These are phyloP conservation scores for Parachlorella kessleri DNA, from an alignment of 139 green algal species.

Conservation along the genomic window DNA sequence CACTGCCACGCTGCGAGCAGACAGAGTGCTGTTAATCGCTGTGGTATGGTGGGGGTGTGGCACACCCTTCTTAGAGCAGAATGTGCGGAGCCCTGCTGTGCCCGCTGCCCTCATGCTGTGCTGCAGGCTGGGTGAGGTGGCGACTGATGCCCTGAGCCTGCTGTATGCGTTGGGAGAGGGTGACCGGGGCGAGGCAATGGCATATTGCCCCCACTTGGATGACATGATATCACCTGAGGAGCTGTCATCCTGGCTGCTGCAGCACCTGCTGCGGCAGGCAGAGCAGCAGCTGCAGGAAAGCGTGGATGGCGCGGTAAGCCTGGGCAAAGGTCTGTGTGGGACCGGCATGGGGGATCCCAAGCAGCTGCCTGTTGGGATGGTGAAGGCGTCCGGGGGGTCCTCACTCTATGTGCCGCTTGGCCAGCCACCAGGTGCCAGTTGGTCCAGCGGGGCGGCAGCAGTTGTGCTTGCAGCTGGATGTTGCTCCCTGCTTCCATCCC, in stretches of 20 bases:
- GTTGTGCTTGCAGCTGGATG: neutral
- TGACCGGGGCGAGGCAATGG: constrained; percentile 6
- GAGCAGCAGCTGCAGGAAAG: constrained; percentile 29
- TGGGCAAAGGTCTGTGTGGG: no score
- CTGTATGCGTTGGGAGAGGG: constrained; percentile 45
- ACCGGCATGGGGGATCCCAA: no score
- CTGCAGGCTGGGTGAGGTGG: constrained; percentile 1
- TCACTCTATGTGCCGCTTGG: no score
- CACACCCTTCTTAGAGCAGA: no score
- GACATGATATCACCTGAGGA: constrained; percentile 24
- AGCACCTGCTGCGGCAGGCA: constrained; percentile 51
- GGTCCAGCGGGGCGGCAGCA: no score
- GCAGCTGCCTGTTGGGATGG: no score
- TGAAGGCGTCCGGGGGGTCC: no score
- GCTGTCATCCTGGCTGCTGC: constrained; percentile 46
- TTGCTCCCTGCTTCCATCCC: neutral
- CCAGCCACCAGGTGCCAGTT: no score
- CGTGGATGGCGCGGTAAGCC: constrained; percentile 22
- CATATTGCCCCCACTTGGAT: constrained; percentile 6
- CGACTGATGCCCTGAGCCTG: constrained; percentile 13
- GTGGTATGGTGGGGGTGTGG: no score
- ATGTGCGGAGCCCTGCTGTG: no score
- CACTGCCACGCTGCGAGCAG: neutral
- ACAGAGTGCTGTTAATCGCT: no score
- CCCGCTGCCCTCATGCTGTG: neutral